Evolutionary conservation across 1,139 yeast species (phyloP), one percentile per base, ranked within the genome.

Genomic region (Hyphopichia burtonii): DNA sequence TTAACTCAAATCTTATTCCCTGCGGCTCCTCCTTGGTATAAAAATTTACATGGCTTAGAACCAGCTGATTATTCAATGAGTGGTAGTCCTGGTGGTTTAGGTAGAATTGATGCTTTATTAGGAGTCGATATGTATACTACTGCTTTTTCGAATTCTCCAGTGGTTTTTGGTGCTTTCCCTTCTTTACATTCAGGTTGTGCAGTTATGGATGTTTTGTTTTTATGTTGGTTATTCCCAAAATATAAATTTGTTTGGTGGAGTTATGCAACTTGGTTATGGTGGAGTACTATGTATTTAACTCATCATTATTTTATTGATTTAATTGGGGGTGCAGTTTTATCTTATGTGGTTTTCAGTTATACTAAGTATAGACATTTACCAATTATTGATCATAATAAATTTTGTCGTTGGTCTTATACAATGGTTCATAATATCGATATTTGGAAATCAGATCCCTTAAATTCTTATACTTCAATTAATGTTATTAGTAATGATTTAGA

Each of bases 1-100:
- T 59, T 72, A 38, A 78, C 80, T 45, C 99, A 93, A 67, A 76
- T 89, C 50, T 52, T 82, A 23, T 90, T 89, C 62, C 98, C 99
- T 3, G 89, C 96, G 40, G 97, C 99, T 46, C 96, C 99, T 28
- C 99, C 99, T 30, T 93, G 99, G 99, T 93, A 94, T 63, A 90
- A 90, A 61, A 81, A 80, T 50, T 65, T 83, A 41, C 83, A 93
- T 59, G 97, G 96, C 1, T 75, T 91, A 49, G 82, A 82, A 48
- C 95, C 96, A 18, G 99, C 99, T 6, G 81, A 89, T 63, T 93
- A 94, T 64, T 71, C 85, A 42, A 91, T 93, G 96, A 76, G 76
- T 37, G 99, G 99, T 16, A 85, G 95, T 1, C 96, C 99, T 3
- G 99, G 99, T 54, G 99, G 99, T 0, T 77, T 93, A 50, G 94